These are phyloP conservation scores for Nothomitra cinnamomea DNA, from an alignment of 2,329 filamentous ascomycete species.

Conservation along the genomic window DNA sequence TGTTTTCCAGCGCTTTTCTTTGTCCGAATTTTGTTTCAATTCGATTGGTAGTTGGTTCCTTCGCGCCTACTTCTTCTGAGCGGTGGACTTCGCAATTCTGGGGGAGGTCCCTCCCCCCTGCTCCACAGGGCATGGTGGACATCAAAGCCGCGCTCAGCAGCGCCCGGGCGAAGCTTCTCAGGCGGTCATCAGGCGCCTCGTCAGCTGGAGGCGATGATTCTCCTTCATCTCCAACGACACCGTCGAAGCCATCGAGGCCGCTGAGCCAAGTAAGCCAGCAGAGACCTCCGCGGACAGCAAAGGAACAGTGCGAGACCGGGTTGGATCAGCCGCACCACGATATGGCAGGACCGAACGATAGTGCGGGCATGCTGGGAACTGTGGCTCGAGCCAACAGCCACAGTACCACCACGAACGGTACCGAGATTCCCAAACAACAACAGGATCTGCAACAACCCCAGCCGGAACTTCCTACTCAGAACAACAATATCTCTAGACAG, in stretches of 20 bases:
- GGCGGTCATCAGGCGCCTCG: background rate
- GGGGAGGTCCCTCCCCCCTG: too few species aligned
- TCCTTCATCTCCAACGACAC: background rate
- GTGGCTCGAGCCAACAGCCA: conserved; percentile 2
- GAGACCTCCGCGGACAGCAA: background rate
- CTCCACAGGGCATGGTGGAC: background rate
- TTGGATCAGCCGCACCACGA: background rate
- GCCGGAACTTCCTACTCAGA: too few species aligned
- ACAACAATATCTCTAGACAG: too few species aligned
- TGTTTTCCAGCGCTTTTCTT: too few species aligned
- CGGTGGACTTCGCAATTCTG: too few species aligned
- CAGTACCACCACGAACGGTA: background rate
- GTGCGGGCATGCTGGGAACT: background rate
- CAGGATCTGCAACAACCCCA: background rate
- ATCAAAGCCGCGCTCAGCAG: background rate
- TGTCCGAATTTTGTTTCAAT: too few species aligned
- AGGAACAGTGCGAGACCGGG: background rate
- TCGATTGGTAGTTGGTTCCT: too few species aligned
- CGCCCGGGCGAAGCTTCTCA: background rate
- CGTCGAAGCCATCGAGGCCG: background rate
- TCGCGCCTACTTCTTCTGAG: too few species aligned
- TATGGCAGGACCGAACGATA: too few species aligned
- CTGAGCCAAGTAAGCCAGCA: background rate
- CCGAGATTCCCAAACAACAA: background rate
- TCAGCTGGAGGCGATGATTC: background rate